Evolutionary conservation across 345 rosid genomes (phyloP).

Genomic region (Salix viminalis): DNA sequence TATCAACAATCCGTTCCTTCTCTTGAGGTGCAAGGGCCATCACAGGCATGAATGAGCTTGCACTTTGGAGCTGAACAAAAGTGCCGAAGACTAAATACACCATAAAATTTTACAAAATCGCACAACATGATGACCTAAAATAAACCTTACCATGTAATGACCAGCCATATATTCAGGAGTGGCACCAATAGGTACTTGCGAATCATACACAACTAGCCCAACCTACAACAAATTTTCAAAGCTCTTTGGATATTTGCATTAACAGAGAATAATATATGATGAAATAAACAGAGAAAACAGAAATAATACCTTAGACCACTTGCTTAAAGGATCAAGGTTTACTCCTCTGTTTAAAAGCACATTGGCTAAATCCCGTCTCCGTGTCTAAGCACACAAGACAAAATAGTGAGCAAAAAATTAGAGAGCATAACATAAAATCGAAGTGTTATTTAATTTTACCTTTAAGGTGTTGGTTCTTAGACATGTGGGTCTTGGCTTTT

Average conservation of each 20-base stretch:
- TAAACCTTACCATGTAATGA: constrained; percentile 63
- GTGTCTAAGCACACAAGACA: constrained; percentile 44
- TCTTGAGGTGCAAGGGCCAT: constrained; percentile 99
- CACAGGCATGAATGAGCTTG: constrained; percentile 94
- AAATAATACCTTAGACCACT: constrained; percentile 81
- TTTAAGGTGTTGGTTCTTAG: constrained; percentile 83
- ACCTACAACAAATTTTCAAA: constrained; percentile 44
- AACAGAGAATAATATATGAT: background rate
- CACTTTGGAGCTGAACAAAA: constrained; percentile 74
- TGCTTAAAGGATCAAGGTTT: constrained; percentile 86
- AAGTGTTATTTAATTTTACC: constrained; percentile 36
- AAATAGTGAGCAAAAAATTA: constrained; percentile 9
- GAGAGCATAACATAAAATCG: constrained; percentile 9
- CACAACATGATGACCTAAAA: background rate
- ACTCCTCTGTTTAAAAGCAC: constrained; percentile 93
- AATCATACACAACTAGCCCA: constrained; percentile 85
- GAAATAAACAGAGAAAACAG: background rate
- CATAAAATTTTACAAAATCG: constrained; percentile 2
- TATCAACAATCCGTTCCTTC: constrained; percentile 78
- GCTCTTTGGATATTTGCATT: background rate
- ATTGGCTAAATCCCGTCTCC: constrained; percentile 92
- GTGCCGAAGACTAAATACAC: constrained; percentile 6
- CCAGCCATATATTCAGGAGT: constrained; percentile 99
- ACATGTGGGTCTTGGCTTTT: constrained; percentile 85
- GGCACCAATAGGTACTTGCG: constrained; percentile 94